Conservation (phyloP, 345 rosid species). For the Firmiana major region DNA sequence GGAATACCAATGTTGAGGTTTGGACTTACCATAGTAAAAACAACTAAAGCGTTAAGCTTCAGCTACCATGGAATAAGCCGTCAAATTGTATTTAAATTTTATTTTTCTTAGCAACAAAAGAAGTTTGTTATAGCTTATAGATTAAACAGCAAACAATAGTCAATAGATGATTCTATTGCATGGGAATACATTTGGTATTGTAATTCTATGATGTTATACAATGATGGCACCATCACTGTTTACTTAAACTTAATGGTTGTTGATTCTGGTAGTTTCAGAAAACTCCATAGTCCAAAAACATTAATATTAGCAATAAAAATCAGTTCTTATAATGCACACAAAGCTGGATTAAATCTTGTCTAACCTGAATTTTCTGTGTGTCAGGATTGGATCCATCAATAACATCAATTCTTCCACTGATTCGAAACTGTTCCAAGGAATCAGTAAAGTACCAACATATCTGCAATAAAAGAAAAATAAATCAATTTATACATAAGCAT, state of each 20-base stretch:
- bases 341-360: not conserved
- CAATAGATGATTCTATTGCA: not conserved
- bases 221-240: not conserved
- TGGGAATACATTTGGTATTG: not conserved
- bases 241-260: not conserved
- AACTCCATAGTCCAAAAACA: not conserved
- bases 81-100: not conserved
- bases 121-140: not conserved
- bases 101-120: not conserved
- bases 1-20: not conserved
- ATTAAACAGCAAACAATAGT: not conserved
- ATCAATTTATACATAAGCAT: not conserved
- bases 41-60: not conserved
- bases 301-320: not conserved
- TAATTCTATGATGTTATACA: not conserved
- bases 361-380: slow-evolving; percentile 63
- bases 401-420: slow-evolving; percentile 68
- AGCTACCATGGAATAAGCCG: not conserved
- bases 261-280: not conserved
- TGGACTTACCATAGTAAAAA: not conserved
- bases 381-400: slow-evolving; percentile 64
- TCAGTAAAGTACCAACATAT: slow-evolving; percentile 89
- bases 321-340: not conserved
- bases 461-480: slow-evolving; percentile 15
- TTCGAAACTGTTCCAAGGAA: slow-evolving; percentile 92